Evolutionary conservation across 2,329 filamentous ascomycete species (phyloP).

Genomic region (Exophiala sp.): DNA sequence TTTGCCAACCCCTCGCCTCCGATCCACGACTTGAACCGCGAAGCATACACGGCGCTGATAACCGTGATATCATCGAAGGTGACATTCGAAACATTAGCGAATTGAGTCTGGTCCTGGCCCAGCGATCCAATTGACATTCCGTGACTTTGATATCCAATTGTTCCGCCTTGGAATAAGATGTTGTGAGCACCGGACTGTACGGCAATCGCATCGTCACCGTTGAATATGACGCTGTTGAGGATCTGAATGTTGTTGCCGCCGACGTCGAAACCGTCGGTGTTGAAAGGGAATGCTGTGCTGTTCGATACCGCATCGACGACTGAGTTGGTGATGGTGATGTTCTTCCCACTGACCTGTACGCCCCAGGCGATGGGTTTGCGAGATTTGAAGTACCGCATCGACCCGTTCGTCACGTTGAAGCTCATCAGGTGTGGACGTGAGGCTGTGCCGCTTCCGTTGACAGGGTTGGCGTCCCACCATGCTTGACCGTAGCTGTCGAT

Average conservation of each 20-base stretch:
- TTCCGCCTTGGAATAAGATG: slow-evolving; percentile 39
- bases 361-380: slow-evolving; percentile 46
- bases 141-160: slow-evolving; percentile 45
- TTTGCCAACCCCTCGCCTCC: slow-evolving; percentile 42
- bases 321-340: slow-evolving; percentile 41
- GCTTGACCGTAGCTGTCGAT: slow-evolving; percentile 46
- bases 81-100: slow-evolving; percentile 42
- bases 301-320: slow-evolving; percentile 40
- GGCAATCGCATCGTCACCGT: slow-evolving; percentile 45
- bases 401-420: slow-evolving; percentile 37
- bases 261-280: slow-evolving; percentile 38
- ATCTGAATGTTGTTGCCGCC: slow-evolving; percentile 32
- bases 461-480: slow-evolving; percentile 46
- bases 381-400: slow-evolving; percentile 41
- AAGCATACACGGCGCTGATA: slow-evolving; percentile 40
- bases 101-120: slow-evolving; percentile 36
- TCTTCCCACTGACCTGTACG: slow-evolving; percentile 38
- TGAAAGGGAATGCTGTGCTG: slow-evolving; percentile 41
- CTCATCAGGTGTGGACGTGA: slow-evolving; percentile 42
- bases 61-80: slow-evolving; percentile 44
- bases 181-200: slow-evolving; percentile 39
- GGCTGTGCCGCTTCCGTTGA: slow-evolving; percentile 37
- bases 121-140: slow-evolving; percentile 46
- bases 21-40: slow-evolving; percentile 45
- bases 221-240: slow-evolving; percentile 36